Conservation (phyloP, 2,329 filamentous ascomycete species). For the Trichoderma harzianum region DNA sequence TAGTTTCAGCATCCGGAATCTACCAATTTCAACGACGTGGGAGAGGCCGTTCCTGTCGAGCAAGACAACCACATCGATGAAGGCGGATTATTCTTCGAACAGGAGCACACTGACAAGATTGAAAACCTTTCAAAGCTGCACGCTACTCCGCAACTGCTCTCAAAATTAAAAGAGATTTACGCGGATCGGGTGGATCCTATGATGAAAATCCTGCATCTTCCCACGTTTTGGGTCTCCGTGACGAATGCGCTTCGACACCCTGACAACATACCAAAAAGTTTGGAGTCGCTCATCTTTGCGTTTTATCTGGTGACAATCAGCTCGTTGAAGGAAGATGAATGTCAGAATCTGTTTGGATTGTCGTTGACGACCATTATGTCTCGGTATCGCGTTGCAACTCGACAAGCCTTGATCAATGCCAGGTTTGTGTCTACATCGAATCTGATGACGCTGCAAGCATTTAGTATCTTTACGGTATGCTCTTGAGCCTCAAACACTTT, state of each 20-base stretch:
- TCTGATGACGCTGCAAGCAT: background rate
- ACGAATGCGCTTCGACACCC: background rate
- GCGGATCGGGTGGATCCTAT: background rate
- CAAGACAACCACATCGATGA: background rate
- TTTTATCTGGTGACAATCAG: background rate
- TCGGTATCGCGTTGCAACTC: background rate
- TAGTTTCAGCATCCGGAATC: slow-evolving; percentile 5
- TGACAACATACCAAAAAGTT: background rate
- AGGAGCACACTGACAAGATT: background rate
- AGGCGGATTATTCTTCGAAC: background rate
- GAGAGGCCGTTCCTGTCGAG: background rate
- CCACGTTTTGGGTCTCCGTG: background rate
- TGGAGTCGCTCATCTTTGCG: background rate
- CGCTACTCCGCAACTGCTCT: background rate
- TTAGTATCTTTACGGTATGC: background rate
- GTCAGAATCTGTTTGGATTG: background rate
- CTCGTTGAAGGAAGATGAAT: background rate
- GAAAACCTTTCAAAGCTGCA: background rate
- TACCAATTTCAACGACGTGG: background rate
- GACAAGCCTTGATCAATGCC: slow-evolving; percentile 3
- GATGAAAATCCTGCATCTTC: slow-evolving; percentile 9
- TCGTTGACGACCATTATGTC: background rate
- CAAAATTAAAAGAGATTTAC: background rate
- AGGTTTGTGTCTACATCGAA: background rate
- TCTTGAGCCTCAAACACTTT: background rate